Conservation (phyloP, 2,329 filamentous ascomycete genomes). For the Paecilomyces variotii region DNA sequence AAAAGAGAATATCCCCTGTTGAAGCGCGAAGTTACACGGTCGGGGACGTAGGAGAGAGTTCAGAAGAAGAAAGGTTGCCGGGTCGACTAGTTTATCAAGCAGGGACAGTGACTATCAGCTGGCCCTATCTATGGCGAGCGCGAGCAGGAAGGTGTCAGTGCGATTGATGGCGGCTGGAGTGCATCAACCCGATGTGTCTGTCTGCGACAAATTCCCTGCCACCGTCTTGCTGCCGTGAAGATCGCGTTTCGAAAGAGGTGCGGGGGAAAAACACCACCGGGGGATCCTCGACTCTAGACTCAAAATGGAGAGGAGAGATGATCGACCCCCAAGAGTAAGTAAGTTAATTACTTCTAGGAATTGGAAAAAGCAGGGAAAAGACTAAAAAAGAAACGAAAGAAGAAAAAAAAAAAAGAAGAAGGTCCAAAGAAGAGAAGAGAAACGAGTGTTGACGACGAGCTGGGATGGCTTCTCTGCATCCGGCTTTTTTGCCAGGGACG, state of each 20-base stretch:
- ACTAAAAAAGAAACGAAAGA: neutral
- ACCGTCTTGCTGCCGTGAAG: neutral
- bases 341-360: neutral
- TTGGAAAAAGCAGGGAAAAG: no score
- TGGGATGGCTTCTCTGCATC: neutral
- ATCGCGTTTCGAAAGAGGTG: neutral
- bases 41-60: neutral
- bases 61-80: neutral
- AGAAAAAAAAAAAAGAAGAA: neutral
- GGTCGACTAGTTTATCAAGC: neutral
- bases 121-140: no score
- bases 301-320: neutral
- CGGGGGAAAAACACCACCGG: no score
- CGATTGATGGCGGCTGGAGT: neutral
- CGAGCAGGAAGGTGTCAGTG: neutral
- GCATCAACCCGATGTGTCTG: neutral
- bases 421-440: neutral
- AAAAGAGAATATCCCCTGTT: no score
- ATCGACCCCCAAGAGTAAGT: no score
- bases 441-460: neutral
- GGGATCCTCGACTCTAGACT: neutral
- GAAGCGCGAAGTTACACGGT: neutral
- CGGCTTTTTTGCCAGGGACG: neutral
- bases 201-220: neutral
- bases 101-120: neutral